Base-by-base conservation (phyloP, 169 alveolate genomes). In the Plasmodium ovale region DNA sequence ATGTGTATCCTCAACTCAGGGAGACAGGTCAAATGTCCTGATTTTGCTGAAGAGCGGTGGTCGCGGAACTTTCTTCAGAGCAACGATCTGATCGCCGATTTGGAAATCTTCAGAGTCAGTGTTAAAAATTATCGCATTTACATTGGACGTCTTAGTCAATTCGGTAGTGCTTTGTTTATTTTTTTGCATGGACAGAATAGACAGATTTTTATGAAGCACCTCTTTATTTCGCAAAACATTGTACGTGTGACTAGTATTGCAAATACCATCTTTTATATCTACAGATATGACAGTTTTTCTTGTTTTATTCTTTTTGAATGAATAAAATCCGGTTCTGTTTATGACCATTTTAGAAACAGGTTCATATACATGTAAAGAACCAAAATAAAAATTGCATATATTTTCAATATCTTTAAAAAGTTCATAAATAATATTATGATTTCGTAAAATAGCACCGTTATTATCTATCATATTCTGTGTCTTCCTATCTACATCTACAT, bases 341-440 rank as follows among this genome's bases (percentile, higher is more conserved):
- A 94, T 93, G 16, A 56, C 44, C 93, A 94, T 92, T 42, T 23
- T 89, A 23, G 95, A 82, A 87, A 88, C 95, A 7, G 65, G 69
- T 69, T 92, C 94, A 77, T 58, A 70, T 44, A 87, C 14, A 77
- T 94, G 64, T 33, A 87, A 60, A 3, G 93, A 87, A 51, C 94
- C 95, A 37, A 91, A 94, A 51, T 65, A 89, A 31, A 62, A 62
- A 21, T 82, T 74, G 16, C 94, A 91, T 9, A 93, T 72, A 39
- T 89, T 62, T 74, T 95, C 96, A 14, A 97, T 31, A 60, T 96
- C 98, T 25, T 94, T 95, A 59, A 95, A 90, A 19, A 96, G 91
- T 72, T 95, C 94, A 85, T 96, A 97, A 2, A 97, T 96, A 19
- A 97, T 93, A 60, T 94, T 94, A 82, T 96, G 98, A n/a, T 88